Conservation (phyloP, 805 yeast genomes). For the Dipodascus geniculatus region DNA sequence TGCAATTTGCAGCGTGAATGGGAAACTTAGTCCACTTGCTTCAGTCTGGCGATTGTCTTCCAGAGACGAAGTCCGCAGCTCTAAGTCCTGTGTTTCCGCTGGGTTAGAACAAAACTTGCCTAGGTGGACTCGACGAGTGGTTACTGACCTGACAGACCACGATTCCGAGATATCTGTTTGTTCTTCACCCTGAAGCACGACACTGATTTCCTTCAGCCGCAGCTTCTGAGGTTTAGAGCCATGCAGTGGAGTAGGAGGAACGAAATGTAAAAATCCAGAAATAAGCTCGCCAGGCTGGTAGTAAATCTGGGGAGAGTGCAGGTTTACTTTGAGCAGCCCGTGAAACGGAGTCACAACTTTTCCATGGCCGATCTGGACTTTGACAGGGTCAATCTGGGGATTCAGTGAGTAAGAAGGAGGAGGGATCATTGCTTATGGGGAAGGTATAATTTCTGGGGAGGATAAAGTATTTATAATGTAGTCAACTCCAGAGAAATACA, state of each 20-base stretch:
- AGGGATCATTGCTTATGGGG: conserved; percentile 1
- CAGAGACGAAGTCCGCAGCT: not conserved
- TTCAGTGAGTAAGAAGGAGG: not conserved
- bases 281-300: not conserved
- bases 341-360: not conserved
- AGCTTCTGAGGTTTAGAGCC: not conserved
- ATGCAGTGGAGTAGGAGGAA: not conserved
- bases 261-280: not conserved
- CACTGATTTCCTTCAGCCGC: not conserved
- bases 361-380: not conserved
- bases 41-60: no score
- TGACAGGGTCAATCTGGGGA: not conserved
- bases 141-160: not conserved
- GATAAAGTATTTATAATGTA: no score
- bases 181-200: not conserved
- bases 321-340: not conserved
- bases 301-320: not conserved
- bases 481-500: no score
- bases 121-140: not conserved
- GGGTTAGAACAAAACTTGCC: not conserved
- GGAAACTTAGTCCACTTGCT: not conserved
- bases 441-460: not conserved
- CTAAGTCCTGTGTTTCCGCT: not conserved
- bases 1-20: not conserved
- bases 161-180: not conserved